phyloP scores from a whole-genome alignment of 495 filamentous ascomycete species.

The Pseudomonodictys pantanalensis region DNA sequence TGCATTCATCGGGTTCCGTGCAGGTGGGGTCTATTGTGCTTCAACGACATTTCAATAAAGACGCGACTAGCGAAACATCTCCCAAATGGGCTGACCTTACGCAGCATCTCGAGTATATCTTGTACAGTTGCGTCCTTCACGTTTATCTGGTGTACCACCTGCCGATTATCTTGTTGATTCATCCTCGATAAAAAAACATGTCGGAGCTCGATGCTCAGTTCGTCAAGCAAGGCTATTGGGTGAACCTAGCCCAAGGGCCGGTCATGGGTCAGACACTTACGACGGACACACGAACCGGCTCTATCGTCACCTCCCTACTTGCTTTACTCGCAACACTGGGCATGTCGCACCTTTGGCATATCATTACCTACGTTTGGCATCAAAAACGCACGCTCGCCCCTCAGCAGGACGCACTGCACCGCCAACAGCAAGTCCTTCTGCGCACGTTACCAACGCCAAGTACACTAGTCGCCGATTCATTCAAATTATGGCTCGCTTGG shows the following conservation, averaged over 20 bases:
- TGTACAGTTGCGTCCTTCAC: too few species aligned
- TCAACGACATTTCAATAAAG: too few species aligned
- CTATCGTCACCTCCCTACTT: background rate
- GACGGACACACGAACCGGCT: background rate
- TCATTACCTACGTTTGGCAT: background rate
- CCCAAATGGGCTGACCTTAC: too few species aligned
- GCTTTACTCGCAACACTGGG: background rate
- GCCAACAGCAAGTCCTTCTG: conserved; percentile 9
- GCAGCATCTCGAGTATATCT: too few species aligned
- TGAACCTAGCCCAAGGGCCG: background rate
- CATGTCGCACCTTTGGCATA: conserved; percentile 1
- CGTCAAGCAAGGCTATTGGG: conserved; percentile 1
- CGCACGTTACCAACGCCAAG: background rate
- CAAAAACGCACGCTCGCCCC: background rate
- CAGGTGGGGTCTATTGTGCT: too few species aligned
- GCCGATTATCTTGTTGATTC: too few species aligned
- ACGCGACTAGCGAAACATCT: too few species aligned
- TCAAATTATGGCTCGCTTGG: conserved; percentile 3
- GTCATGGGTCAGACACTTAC: conserved; percentile 4
- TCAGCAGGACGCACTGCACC: background rate
- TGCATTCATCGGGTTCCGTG: too few species aligned
- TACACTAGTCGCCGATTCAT: background rate
- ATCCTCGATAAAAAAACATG: too few species aligned
- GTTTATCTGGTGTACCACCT: too few species aligned
- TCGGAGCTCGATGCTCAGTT: conserved; percentile 1